phyloP scores from a whole-genome alignment of 2,329 filamentous ascomycete genomes.

The Fusarium sororula region DNA sequence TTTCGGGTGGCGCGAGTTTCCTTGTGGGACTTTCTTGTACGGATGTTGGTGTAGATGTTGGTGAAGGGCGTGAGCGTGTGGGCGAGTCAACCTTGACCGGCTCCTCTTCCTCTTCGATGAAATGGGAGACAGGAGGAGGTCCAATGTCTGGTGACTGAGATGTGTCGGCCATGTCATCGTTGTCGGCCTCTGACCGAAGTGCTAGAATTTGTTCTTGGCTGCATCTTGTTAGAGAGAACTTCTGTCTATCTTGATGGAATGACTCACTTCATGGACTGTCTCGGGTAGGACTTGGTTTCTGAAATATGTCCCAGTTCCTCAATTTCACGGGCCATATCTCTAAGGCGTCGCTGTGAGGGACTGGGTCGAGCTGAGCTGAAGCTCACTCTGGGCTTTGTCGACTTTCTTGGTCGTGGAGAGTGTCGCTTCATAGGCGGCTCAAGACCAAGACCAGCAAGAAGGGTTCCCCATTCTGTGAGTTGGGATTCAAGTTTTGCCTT shows the following conservation, averaged over 20 bases:
- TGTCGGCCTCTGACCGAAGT: constrained; percentile 60
- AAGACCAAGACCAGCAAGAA: constrained; percentile 72
- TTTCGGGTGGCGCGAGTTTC: constrained; percentile 45
- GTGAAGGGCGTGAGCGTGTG: constrained; percentile 34
- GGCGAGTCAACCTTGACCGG: constrained; percentile 64
- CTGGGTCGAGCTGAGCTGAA: constrained; percentile 53
- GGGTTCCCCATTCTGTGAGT: constrained; percentile 72
- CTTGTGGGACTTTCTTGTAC: constrained; percentile 37
- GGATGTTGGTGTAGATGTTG: constrained; percentile 9
- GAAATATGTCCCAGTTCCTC: constrained; percentile 66
- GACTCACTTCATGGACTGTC: constrained; percentile 73
- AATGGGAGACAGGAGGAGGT: constrained; percentile 67
- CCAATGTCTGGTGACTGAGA: constrained; percentile 76
- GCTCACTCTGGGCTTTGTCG: constrained; percentile 53
- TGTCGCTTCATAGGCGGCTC: constrained; percentile 65
- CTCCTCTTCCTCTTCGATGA: constrained; percentile 66
- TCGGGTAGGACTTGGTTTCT: constrained; percentile 74
- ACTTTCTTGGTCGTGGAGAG: constrained; percentile 52
- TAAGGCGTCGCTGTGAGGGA: constrained; percentile 65
- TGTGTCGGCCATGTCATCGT: constrained; percentile 56
- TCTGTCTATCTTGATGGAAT: not conserved
- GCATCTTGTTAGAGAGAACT: constrained; percentile 43
- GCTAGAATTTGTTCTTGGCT: constrained; percentile 71
- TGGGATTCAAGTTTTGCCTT: constrained; percentile 77
- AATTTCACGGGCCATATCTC: constrained; percentile 64